Base-by-base conservation (phyloP, 495 filamentous ascomycete species). In the Pseudotulostoma volvatum region DNA sequence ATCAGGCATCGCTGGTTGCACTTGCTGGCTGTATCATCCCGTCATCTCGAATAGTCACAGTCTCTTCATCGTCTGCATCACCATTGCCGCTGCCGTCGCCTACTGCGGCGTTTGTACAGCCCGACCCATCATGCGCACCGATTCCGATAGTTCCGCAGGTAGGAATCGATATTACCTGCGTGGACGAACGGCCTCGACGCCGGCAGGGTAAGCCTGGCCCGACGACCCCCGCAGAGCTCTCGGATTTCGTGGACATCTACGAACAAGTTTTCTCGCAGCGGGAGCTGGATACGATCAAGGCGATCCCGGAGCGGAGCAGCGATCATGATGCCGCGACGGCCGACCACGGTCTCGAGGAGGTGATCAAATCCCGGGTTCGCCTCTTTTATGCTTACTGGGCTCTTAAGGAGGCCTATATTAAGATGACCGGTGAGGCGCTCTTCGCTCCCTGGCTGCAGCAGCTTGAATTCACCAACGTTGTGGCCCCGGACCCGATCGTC, bases 331-430 rank as follows among this genome's bases (percentile, higher is more conserved):
- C n/a, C 53, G 49, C 13, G 41, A 53, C 17, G 32, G 44, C 28
- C 50, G 55, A 31, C 48, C 39, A n/a, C 7, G 20, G 46, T 15
- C 50, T 55, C 7, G 45, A 52, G 23, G 55, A 50, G 1, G 43
- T 64, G 11, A 61, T 79, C 15, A 61, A 70, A 32, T 70, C 68
- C 31, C 71, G 77, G 20, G 61, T 92, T 31, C 66, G 86, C 2
- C 62, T 75, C 3, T 95, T 95, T 55, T 93, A 90, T 49, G 75
- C 85, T 1, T 81, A 79, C 45, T 94, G 84, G 83, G 84, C 79
- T 39, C 65, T 90, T 38, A 81, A 90, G 46, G 86, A 94, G 59
- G 81, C 86, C 1, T 95, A 86, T 59, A 74, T 95, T 44, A 95
- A 95, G 69, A 74, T 95, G 71, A 84, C 82, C 7, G 86, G 86